Base-by-base conservation (phyloP, 1,139 yeast genomes). In the Saccharomycopsis crataegensis region DNA sequence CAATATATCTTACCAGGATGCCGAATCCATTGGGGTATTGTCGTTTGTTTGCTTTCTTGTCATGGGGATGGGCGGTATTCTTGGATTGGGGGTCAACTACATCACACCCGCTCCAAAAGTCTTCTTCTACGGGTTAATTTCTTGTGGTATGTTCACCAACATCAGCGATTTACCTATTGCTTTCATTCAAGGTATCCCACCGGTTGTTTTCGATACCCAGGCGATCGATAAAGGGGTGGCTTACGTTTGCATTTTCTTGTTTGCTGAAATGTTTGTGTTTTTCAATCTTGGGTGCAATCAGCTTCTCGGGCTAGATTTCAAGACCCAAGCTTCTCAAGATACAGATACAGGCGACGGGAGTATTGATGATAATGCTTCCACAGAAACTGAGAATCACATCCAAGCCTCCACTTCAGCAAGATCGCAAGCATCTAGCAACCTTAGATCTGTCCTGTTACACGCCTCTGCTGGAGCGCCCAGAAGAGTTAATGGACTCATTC, bases 191-290 rank as follows among this genome's bases (percentile, higher is more conserved):
- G 80, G 82, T 1, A 68, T 80, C 58, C 58, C 56, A 7, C 17
- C 43, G 4, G 74, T 81, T 0, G 73, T 79, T 1, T 84, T 91
- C 60, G 70, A 82, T 0, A 60, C 71, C 1, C 77, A 66, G 2
- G 80, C 87, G 59, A 88, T 89, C 37, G 78, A 80, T 56, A 78
- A 79, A 61, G 98, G 98, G n/a, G 86, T 86, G 37, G 96, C 97
- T 0, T 89, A 86, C 67, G 84, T 88, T 22, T 84, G 91, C 65
- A 83, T 91, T 48, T 88, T 83, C 62, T 70, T 83, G 59, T 82
- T 88, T 7, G 73, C 83, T 1, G 91, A 86, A 65, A 76, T 83
- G 42, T 67, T 86, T 40, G 70, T 77, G 61, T 82, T 87, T 65
- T 89, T 88, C 73, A 83, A 86, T 59, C 69, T 85, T 46, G 96